A percentile compares a stretch with the other conserved stretches of the same genome.
These are phyloP conservation scores for Thermomucor indicae-seudaticae DNA, from an alignment of 371 early-diverging fungal genomes.

Conservation along the genomic window DNA sequence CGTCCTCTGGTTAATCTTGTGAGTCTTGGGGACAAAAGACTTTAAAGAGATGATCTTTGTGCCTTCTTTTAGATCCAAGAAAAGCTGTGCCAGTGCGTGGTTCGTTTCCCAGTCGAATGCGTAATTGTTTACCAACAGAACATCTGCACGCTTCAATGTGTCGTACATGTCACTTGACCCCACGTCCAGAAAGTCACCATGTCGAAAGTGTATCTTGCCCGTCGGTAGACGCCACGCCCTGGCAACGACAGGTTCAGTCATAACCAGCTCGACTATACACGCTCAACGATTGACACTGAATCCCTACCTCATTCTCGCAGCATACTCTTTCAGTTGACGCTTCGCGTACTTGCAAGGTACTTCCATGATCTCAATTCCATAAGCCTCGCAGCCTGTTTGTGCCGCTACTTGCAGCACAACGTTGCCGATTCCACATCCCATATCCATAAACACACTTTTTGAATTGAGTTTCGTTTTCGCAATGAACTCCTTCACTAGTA, in stretches of 20 bases:
- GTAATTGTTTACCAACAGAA: slow-evolving; percentile 93
- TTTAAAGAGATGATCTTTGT: slow-evolving; percentile 79
- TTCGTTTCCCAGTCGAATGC: slow-evolving; percentile 86
- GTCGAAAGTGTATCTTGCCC: slow-evolving; percentile 62
- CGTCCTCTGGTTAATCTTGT: slow-evolving; percentile 74
- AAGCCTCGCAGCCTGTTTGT: slow-evolving; percentile 77
- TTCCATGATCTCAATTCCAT: slow-evolving; percentile 93
- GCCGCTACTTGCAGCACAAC: slow-evolving; percentile 94
- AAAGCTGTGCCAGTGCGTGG: slow-evolving; percentile 74
- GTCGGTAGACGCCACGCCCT: slow-evolving; percentile 64
- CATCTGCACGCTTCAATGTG: slow-evolving; percentile 79
- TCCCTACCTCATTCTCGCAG: slow-evolving; percentile 71
- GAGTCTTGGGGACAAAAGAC: slow-evolving; percentile 77
- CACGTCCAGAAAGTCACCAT: slow-evolving; percentile 73
- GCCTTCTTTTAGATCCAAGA: slow-evolving; percentile 90
- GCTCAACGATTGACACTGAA: background rate
- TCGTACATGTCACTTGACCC: slow-evolving; percentile 52
- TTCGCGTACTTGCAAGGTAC: slow-evolving; percentile 79
- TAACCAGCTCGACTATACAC: background rate
- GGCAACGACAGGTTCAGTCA: background rate
- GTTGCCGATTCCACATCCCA: slow-evolving; percentile 95
- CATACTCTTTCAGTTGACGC: slow-evolving; percentile 80
- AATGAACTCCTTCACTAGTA: slow-evolving; percentile 84
- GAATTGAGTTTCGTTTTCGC: slow-evolving; percentile 61
- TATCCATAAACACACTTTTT: slow-evolving; percentile 81